A percentile compares a stretch with the other conserved stretches of the same genome.
phyloP scores from a whole-genome alignment of 129 eudicot species.

The sunflower (Helianthus annuus) region DNA sequence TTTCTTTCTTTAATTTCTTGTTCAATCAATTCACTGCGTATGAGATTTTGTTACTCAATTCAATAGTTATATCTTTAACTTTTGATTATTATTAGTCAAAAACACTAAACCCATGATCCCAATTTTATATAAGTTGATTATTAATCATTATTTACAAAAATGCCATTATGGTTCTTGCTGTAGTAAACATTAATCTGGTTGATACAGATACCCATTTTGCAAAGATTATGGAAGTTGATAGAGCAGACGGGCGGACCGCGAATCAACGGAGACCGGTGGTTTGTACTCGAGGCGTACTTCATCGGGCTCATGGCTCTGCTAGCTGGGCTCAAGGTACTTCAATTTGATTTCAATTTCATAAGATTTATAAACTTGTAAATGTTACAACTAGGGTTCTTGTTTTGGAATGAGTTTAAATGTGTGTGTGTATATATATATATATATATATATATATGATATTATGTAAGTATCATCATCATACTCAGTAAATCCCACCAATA shows the following conservation, averaged over 20 bases:
- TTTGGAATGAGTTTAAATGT: too few relatives aligned
- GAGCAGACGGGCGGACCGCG: conserved; percentile 70
- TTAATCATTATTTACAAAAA: neutral
- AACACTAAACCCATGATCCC: neutral
- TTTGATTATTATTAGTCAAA: conserved; percentile 1
- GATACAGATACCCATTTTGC: neutral
- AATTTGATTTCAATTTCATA: neutral
- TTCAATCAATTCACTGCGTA: neutral
- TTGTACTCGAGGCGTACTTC: conserved; percentile 65
- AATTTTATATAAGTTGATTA: neutral
- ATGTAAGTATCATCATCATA: too few relatives aligned
- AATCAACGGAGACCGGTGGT: conserved; percentile 72
- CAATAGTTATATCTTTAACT: neutral
- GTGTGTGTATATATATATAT: too few relatives aligned
- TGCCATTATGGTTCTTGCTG: neutral
- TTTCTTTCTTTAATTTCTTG: neutral
- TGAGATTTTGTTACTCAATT: neutral
- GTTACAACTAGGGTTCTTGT: too few relatives aligned
- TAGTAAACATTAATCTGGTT: neutral
- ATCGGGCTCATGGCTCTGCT: conserved; percentile 96
- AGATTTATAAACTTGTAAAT: neutral
- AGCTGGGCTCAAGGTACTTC: conserved; percentile 82
- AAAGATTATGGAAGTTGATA: conserved; percentile 58
- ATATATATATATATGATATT: too few relatives aligned
- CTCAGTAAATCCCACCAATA: too few relatives aligned